Evolutionary conservation across 2,329 filamentous ascomycete genomes (phyloP), one percentile per base, ranked within the genome.

Genomic region (Aspergillus hiratsukae): DNA sequence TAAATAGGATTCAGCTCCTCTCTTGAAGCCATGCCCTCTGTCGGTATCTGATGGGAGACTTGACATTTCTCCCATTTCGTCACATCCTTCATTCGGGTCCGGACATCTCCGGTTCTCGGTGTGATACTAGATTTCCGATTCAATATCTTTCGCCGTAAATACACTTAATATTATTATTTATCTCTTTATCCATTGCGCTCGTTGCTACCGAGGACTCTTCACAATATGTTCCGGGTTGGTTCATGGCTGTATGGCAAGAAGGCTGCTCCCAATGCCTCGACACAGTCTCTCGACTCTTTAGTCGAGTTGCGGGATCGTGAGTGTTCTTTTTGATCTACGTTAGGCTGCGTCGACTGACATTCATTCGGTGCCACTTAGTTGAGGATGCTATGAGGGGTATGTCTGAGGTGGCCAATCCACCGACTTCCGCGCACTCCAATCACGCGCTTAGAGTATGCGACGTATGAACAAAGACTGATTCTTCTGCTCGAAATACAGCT

Each of bases 241-340:
- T 74, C 74, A 53, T 78, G 76, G 76, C 66, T 78, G n/a, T 76
- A 75, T 58, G 71, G 71, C 67, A 76, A 75, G 57, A 74, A 74
- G 66, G 67, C 70, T 23, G 67, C 64, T 45, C 57, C 63, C 54
- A 73, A 66, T 65, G 71, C 75, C 51, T 80, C 80, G 43, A 80
- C 80, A 11, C 80, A 80, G 68, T 84, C 81, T 45, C 66, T 87
- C 56, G 83, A 81, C 66, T 79, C 83, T 59, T 66, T 83, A 51
- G 78, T 81, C 60, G 84, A 87, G 72, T 75, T 82, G 50, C 78
- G 82, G 63, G 74, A 78, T 59, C 72, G 76, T 78, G 66, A 62
- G 71, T 72, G 45, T 52, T 48, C 45, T 25, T 49, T 19, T 10
- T 21, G 31, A 21, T 35, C 45, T 25, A 19, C 41, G 48, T 49